Base-by-base conservation (phyloP, 352 stramenopile genomes). In the Pythium rishiriense region DNA sequence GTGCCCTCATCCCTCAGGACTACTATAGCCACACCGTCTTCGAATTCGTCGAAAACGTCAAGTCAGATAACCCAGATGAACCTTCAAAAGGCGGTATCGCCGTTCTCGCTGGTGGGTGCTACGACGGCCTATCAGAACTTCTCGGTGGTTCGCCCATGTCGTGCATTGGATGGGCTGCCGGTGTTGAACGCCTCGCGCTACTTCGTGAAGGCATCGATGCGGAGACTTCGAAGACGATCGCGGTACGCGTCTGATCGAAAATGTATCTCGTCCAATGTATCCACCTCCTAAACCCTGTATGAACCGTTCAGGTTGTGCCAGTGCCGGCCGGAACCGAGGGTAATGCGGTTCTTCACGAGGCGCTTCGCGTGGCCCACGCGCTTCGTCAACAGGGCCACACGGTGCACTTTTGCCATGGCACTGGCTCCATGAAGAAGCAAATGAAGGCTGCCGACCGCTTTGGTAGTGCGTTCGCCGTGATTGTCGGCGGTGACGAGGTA, bases 1-100 rank as follows among this genome's bases (percentile, higher is more conserved):
- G 37, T n/a, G n/a, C n/a, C n/a, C n/a, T 60, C 10, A 11, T 53
- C 19, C 8, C 21, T 46, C 48, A 96, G 87, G 88, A 96, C 61
- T 96, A 96, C 70, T 96, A 96, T 69, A 94, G 86, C 62, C 78
- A 95, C 67, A 96, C 88, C 1, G 86, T 96, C 4, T 96, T 96
- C 52, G 88, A 96, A 65, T 95, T 96, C 71, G 72, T 96, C 15
- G 87, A 96, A 66, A 43, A 33, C 1, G 29, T 65, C 15, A 29
- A 31, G 25, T 39, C 28, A 37, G 54, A 69, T 4, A 33, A 33
- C 10, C 21, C 29, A 1, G 31, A 28, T 26, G 5, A 17, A 9
- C 0, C 17, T 19, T 54, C 58, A 26, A 71, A 52, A 4, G 70
- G 74, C 31, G 85, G 85, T 12, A 90, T 95, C 57, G 86, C 88